Percentiles rank a stretch among this genome's conserved stretches.
Conservation (phyloP, 345 rosid species). For the Murraya paniculata region DNA sequence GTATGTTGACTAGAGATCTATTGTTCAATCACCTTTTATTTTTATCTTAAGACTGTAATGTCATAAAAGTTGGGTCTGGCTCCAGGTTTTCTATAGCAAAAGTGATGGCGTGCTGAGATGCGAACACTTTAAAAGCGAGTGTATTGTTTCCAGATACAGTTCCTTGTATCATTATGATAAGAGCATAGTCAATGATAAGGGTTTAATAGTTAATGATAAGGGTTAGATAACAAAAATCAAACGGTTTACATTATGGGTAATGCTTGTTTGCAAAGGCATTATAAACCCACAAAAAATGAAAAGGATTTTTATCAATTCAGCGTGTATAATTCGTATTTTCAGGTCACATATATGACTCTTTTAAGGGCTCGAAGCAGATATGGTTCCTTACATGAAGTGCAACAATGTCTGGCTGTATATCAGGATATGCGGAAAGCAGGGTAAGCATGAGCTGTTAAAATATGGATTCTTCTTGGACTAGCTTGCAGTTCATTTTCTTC, state of each 20-base stretch:
- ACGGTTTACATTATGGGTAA: background rate
- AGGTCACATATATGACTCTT: conserved; percentile 91
- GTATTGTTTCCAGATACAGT: background rate
- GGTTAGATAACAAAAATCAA: background rate
- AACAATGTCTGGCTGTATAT: conserved; percentile 82
- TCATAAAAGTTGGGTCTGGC: background rate
- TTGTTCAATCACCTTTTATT: background rate
- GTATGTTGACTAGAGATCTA: conserved; percentile 34
- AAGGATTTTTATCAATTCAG: background rate
- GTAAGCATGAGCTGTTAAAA: conserved; percentile 33
- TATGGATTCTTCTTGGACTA: background rate
- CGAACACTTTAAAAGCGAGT: background rate
- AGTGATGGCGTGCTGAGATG: background rate
- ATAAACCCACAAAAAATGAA: background rate
- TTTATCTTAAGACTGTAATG: background rate
- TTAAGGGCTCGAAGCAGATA: conserved; percentile 74
- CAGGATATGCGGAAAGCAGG: conserved; percentile 94
- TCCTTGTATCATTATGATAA: background rate
- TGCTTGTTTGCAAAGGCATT: background rate
- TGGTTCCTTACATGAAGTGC: conserved; percentile 80
- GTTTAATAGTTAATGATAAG: background rate
- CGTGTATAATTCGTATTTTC: conserved; percentile 12
- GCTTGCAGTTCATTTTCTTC: background rate
- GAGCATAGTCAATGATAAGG: background rate
- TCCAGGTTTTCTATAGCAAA: background rate